Base-by-base conservation (phyloP, 768 basidiomycete species). In the Gloeophyllum trabeum region DNA sequence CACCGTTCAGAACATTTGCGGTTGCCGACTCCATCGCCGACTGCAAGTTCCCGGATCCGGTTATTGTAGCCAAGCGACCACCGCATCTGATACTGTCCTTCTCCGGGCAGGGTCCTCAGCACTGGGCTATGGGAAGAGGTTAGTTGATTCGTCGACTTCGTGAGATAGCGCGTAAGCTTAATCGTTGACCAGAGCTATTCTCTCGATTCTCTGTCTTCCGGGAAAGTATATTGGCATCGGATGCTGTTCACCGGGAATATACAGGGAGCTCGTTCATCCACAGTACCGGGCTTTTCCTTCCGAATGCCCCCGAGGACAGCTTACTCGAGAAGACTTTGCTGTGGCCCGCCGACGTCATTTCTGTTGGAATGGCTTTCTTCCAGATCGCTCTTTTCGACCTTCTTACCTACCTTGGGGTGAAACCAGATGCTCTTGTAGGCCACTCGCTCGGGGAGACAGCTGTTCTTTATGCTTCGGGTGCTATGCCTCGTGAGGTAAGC, bases 371-470 rank as follows among this genome's bases (percentile, higher is more conserved):
- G 18, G 51, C 61, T 4, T 64, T 70, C 49, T 45, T 66, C 39
- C 68, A 70, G 43, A 63, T 70, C 6, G 68, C 65, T 1, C 38
- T 67, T 5, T 61, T 61, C 42, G 68, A 70, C 36, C 54, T 67
- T 2, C 46, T 69, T 2, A 42, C 43, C 1, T 54, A 55, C 35
- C 35, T 69, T 14, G 60, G 63, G 6, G 40, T 65, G 23, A 44
- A 42, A 12, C 65, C 67, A 0, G 57, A 63, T 25, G 49, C 53
- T 12, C 49, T 67, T 5, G 41, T 69, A 2, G 68, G 68, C 0
- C 65, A 67, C 48, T 68, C 66, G 16, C 62, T 64, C 16, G 67
- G 67, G 12, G 67, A 69, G 43, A 63, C 64, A 0, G 62, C 61
- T 0, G 40, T 67, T 20, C 43, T 67, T 12, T 67, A 67, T 40